Conservation (phyloP, 768 basidiomycete genomes). For the Crucibulum laeve region DNA sequence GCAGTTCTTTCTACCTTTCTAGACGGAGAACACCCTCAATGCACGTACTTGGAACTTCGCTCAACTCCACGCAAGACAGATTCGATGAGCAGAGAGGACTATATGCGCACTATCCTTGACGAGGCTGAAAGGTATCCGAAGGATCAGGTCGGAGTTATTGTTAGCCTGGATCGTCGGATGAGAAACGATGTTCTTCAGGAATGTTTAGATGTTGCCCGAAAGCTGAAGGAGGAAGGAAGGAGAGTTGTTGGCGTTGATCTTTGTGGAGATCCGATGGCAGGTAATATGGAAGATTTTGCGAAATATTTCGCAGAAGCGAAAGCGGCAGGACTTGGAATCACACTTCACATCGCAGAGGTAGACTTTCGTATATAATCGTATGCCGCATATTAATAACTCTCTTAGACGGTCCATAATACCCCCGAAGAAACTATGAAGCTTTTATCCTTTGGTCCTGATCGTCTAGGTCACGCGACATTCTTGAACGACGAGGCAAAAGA, state of each 20-base stretch:
- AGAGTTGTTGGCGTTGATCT: constrained; percentile 76
- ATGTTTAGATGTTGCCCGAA: constrained; percentile 51
- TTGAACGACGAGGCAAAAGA: constrained; percentile 55
- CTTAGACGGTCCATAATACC: constrained; percentile 43
- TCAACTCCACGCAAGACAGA: constrained; percentile 63
- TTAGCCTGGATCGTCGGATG: constrained; percentile 79
- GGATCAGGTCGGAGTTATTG: constrained; percentile 54
- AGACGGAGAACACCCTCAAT: constrained; percentile 43
- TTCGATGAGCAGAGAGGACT: constrained; percentile 54
- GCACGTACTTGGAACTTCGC: constrained; percentile 78
- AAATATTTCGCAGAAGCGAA: constrained; percentile 51
- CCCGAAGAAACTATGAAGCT: constrained; percentile 55
- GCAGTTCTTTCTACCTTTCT: constrained; percentile 70
- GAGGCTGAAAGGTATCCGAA: constrained; percentile 56
- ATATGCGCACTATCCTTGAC: constrained; percentile 61
- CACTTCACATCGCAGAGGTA: constrained; percentile 83
- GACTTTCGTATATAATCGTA: constrained; percentile 3
- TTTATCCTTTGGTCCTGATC: constrained; percentile 57
- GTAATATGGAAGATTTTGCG: constrained; percentile 49
- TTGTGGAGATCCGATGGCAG: constrained; percentile 69
- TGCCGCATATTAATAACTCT: not conserved
- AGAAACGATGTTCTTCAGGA: constrained; percentile 41
- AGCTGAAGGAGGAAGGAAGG: constrained; percentile 50
- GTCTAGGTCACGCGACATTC: constrained; percentile 82
- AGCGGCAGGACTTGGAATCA: constrained; percentile 62